Conservation (phyloP, 2,329 filamentous ascomycete genomes). For the Septoria petroselini region DNA sequence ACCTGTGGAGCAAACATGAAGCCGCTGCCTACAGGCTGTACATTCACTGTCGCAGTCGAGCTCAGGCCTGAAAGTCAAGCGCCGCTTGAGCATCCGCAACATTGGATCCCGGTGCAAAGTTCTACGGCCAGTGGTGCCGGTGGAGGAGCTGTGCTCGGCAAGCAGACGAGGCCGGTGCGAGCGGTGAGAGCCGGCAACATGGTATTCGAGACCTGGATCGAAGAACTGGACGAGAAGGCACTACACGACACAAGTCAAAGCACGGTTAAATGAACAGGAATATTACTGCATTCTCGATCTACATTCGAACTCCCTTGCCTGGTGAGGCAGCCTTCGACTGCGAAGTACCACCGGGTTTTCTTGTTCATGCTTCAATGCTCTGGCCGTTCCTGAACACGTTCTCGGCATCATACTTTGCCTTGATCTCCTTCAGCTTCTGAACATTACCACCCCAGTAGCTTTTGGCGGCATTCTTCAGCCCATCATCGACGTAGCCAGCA, state of each 20-base stretch:
- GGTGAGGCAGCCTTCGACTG: no score
- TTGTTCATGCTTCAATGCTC: slow-evolving; percentile 7
- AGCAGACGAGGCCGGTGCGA: slow-evolving; percentile 58
- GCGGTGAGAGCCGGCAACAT: slow-evolving; percentile 64
- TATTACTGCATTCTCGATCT: no score
- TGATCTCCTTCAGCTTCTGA: slow-evolving; percentile 32
- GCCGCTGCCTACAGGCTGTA: slow-evolving; percentile 62
- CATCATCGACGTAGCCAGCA: slow-evolving; percentile 29
- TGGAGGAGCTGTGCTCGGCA: slow-evolving; percentile 34
- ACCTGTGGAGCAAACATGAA: slow-evolving; percentile 58
- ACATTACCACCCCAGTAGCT: slow-evolving; percentile 34
- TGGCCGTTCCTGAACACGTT: slow-evolving; percentile 29
- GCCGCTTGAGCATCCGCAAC: slow-evolving; percentile 51
- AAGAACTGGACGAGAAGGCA: slow-evolving; percentile 47
- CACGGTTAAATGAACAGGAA: slow-evolving; percentile 1
- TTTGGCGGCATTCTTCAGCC: slow-evolving; percentile 32
- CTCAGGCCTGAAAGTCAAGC: slow-evolving; percentile 58
- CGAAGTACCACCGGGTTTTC: no score
- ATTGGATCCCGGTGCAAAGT: slow-evolving; percentile 57
- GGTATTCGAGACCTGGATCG: slow-evolving; percentile 66
- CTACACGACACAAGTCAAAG: slow-evolving; percentile 10
- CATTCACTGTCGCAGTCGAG: slow-evolving; percentile 74
- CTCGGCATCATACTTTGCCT: slow-evolving; percentile 34
- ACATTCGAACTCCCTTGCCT: no score
- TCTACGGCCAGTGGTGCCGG: not conserved